A percentile compares a stretch with the other conserved stretches of the same genome.
Evolutionary conservation across 148 eudicot genomes (phyloP).

Genomic region (Heliosperma pusillum): DNA sequence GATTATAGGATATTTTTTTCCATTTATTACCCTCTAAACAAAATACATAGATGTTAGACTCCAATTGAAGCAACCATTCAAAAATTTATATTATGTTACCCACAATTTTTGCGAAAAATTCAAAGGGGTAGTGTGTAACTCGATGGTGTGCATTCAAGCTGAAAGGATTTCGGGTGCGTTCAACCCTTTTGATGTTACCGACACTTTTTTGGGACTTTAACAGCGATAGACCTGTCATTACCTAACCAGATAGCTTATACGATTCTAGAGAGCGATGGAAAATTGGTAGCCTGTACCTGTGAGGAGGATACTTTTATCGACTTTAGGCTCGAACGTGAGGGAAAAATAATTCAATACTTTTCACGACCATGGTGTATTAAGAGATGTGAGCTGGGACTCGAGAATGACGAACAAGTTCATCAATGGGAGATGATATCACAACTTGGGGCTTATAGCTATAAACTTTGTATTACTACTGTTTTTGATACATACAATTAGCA

Average conservation of each 20-base stretch:
- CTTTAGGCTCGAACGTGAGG: neutral
- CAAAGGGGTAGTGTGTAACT: neutral
- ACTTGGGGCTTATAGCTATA: neutral
- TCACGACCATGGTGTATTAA: neutral
- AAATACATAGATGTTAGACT: neutral
- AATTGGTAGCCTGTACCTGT: neutral
- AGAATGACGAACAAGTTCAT: neutral
- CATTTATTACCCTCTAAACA: too few species aligned
- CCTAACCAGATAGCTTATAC: neutral
- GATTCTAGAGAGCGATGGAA: neutral
- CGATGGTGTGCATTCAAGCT: neutral
- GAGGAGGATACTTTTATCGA: neutral
- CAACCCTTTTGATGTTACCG: slow-evolving; percentile 8
- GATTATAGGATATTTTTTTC: too few species aligned
- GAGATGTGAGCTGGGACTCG: neutral
- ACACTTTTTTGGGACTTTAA: neutral
- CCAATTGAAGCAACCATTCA: neutral
- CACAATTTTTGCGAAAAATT: too few species aligned
- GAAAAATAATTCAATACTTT: neutral
- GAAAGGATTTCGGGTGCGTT: neutral
- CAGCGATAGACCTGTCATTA: neutral
- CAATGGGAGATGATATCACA: neutral
- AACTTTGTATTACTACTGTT: too few species aligned
- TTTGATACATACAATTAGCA: too few species aligned
- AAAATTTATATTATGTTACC: too few species aligned